A percentile compares a stretch with the other conserved stretches of the same genome.
Evolutionary conservation across 805 yeast species (phyloP).

Genomic region (Debaryomyces hansenii): DNA sequence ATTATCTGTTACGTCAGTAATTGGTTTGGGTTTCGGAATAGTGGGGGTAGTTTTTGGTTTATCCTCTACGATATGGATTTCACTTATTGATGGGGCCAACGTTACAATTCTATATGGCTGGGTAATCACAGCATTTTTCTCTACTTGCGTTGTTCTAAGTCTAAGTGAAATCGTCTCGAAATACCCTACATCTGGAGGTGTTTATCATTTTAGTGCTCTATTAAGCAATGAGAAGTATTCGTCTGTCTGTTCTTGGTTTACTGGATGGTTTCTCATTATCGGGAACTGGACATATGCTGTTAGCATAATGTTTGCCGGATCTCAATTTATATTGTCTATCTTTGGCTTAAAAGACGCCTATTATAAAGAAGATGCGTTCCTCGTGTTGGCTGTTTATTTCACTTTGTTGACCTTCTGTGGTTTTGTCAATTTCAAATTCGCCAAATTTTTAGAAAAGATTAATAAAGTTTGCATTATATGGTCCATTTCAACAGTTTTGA

Average conservation of each 20-base stretch:
- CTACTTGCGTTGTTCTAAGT: conserved; percentile 65
- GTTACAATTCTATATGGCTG: conserved; percentile 77
- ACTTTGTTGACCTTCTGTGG: conserved; percentile 59
- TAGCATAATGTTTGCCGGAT: conserved; percentile 72
- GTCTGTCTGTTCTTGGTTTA: conserved; percentile 67
- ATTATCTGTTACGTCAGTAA: conserved; percentile 65
- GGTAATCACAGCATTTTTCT: conserved; percentile 61
- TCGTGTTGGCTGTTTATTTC: conserved; percentile 59
- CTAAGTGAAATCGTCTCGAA: conserved; percentile 76
- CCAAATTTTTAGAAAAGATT: conserved; percentile 59
- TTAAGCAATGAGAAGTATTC: conserved; percentile 59
- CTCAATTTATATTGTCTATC: conserved; percentile 68
- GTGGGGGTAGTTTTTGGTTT: conserved; percentile 84
- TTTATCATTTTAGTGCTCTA: conserved; percentile 76
- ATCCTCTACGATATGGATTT: conserved; percentile 70
- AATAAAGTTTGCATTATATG: conserved; percentile 71
- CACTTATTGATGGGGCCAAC: conserved; percentile 74
- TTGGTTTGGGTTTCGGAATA: conserved; percentile 76
- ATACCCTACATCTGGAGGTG: conserved; percentile 74
- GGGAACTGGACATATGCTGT: conserved; percentile 81
- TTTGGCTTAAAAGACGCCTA: conserved; percentile 61
- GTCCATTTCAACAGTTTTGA: conserved; percentile 69
- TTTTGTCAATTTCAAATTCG: conserved; percentile 59
- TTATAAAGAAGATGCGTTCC: conserved; percentile 55
- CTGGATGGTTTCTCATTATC: conserved; percentile 72